phyloP scores from a whole-genome alignment of 768 basidiomycete genomes.

The Amanita muscaria region DNA sequence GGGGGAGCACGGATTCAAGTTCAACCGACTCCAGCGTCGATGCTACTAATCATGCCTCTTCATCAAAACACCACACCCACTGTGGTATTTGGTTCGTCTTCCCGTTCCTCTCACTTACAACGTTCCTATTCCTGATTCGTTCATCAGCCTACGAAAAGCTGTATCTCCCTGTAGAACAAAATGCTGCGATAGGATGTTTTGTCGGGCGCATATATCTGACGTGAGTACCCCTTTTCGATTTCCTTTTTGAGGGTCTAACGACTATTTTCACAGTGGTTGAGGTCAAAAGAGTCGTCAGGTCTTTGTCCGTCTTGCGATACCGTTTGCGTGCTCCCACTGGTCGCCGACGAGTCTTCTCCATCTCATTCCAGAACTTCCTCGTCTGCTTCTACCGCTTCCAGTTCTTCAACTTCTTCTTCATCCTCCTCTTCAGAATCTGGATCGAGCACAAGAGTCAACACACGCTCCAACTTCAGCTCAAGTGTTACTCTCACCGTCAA shows the following conservation, averaged over 20 bases:
- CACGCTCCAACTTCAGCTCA: too few species aligned
- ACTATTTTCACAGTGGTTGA: neutral
- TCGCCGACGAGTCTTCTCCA: neutral
- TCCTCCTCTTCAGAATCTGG: too few species aligned
- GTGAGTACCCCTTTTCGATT: neutral
- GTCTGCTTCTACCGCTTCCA: neutral
- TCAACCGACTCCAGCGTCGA: too few species aligned
- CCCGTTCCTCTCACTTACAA: neutral
- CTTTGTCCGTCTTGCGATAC: conserved; percentile 2
- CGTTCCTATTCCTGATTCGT: neutral
- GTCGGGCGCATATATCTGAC: neutral
- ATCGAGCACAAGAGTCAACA: too few species aligned
- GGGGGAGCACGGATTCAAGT: too few species aligned
- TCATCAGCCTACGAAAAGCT: neutral
- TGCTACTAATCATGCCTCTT: too few species aligned
- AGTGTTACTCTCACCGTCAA: too few species aligned
- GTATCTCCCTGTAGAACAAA: neutral
- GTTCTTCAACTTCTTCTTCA: neutral
- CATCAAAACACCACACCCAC: neutral
- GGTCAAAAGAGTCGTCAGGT: neutral
- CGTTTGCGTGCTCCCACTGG: neutral
- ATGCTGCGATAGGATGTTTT: conserved; percentile 1
- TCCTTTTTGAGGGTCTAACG: too few species aligned
- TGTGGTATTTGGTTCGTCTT: conserved; percentile 4
- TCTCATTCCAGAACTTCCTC: neutral